Evolutionary conservation across 2,329 filamentous ascomycete species (phyloP).

Genomic region (Colletotrichum phormii): DNA sequence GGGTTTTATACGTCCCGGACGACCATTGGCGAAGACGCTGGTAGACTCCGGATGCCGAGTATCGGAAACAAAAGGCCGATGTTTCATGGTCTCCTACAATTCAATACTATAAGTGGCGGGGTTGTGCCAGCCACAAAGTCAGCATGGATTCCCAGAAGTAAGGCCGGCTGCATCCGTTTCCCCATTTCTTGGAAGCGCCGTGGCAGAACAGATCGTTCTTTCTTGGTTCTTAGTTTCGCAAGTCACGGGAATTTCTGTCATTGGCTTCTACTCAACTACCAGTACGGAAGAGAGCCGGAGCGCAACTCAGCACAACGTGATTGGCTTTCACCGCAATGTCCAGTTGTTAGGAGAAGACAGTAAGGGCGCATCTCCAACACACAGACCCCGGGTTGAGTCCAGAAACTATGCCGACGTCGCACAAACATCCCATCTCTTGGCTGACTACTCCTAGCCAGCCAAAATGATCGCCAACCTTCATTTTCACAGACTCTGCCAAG

Average conservation of each 20-base stretch:
- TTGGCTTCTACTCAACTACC: neutral
- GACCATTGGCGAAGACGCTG: slow-evolving; percentile 1
- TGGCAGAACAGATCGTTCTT: neutral
- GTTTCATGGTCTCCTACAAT: slow-evolving; percentile 28
- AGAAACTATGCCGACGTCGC: slow-evolving; percentile 35
- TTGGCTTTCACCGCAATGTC: neutral
- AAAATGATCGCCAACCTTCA: neutral
- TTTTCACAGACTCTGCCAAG: slow-evolving; percentile 7
- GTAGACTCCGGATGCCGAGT: slow-evolving; percentile 27
- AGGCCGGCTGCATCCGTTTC: neutral
- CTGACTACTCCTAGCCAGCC: neutral
- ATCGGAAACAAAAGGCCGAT: slow-evolving; percentile 30
- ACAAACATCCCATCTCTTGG: slow-evolving; percentile 31
- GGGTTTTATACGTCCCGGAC: neutral
- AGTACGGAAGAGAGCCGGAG: neutral
- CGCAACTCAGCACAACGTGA: neutral
- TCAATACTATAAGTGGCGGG: neutral
- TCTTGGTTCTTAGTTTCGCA: neutral
- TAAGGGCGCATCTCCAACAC: slow-evolving; percentile 9
- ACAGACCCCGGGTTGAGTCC: slow-evolving; percentile 30
- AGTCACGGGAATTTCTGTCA: neutral
- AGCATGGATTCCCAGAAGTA: neutral
- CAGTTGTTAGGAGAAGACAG: neutral
- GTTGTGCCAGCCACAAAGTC: neutral
- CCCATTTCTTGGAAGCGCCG: neutral